These are phyloP conservation scores for Boletus mariae DNA, from an alignment of 1,284 basidiomycete species.

Conservation along the genomic window DNA sequence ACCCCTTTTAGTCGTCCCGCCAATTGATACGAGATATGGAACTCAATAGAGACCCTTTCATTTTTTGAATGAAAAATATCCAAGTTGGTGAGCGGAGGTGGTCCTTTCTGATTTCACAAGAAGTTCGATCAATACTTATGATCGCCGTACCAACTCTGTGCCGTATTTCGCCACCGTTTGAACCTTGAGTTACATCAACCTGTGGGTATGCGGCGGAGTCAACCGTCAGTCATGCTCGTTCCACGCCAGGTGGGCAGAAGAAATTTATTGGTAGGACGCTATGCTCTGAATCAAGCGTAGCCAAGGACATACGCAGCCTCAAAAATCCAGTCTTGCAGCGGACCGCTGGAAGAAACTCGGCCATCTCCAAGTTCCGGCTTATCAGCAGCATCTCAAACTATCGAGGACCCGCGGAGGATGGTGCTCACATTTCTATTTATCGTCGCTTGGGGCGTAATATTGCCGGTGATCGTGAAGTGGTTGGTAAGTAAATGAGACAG, in stretches of 20 bases:
- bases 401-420: conserved; percentile 27
- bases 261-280: background rate
- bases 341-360: background rate
- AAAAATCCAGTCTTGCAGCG: background rate
- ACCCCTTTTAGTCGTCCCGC: conserved; percentile 5
- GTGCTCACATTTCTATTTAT: conserved; percentile 6
- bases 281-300: background rate
- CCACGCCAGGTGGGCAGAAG: background rate
- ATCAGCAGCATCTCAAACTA: conserved; percentile 18
- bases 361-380: conserved; percentile 11
- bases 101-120: conserved; percentile 13
- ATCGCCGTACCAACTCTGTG: conserved; percentile 23
- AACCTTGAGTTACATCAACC: conserved; percentile 15
- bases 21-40: conserved; percentile 17
- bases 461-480: background rate
- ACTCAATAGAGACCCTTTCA: conserved; percentile 10
- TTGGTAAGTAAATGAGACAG: conserved; percentile 3
- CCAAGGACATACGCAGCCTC: background rate
- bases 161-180: conserved; percentile 11
- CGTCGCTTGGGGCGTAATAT: conserved; percentile 6
- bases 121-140: conserved; percentile 18
- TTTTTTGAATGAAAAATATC: conserved; percentile 27
- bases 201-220: conserved; percentile 3
- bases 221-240: background rate
- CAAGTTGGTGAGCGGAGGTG: conserved; percentile 14